phyloP scores from a whole-genome alignment of 805 yeast genomes.

The Yamadazyma sp. region DNA sequence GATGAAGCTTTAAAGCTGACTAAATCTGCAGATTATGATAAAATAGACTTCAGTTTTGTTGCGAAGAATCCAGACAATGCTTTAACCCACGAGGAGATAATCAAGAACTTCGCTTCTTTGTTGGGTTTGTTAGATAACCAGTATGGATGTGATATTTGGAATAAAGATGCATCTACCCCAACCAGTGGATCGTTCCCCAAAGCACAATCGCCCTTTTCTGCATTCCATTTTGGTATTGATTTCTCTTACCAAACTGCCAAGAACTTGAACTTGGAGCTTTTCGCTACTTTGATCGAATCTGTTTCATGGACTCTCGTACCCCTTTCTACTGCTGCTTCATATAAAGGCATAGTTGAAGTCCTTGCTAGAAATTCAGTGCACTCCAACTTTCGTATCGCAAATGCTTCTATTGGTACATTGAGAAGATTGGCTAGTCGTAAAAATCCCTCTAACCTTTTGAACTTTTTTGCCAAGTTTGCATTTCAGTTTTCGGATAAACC shows the following conservation, averaged over 20 bases:
- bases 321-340: conserved; percentile 44
- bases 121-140: conserved; percentile 60
- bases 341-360: conserved; percentile 68
- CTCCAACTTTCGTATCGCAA: conserved; percentile 57
- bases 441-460: conserved; percentile 68
- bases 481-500: conserved; percentile 78
- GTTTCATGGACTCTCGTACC: conserved; percentile 62
- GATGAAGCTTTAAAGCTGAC: conserved; percentile 38
- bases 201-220: conserved; percentile 41
- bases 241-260: conserved; percentile 31
- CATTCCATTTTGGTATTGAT: conserved; percentile 41
- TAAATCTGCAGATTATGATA: conserved; percentile 2
- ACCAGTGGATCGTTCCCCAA: conserved; percentile 18
- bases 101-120: conserved; percentile 53
- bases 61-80: conserved; percentile 47
- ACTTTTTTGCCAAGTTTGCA: conserved; percentile 75
- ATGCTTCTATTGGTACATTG: conserved; percentile 63
- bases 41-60: conserved; percentile 37
- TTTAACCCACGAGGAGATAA: conserved; percentile 68
- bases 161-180: conserved; percentile 13
- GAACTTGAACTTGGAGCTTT: conserved; percentile 54
- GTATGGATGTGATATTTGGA: conserved; percentile 43
- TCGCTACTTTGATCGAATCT: conserved; percentile 67
- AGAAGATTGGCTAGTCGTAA: conserved; percentile 64
- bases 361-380: conserved; percentile 77